These are phyloP conservation scores for Penicillium psychrosexuale DNA, from an alignment of 2,329 filamentous ascomycete genomes.

Conservation along the genomic window DNA sequence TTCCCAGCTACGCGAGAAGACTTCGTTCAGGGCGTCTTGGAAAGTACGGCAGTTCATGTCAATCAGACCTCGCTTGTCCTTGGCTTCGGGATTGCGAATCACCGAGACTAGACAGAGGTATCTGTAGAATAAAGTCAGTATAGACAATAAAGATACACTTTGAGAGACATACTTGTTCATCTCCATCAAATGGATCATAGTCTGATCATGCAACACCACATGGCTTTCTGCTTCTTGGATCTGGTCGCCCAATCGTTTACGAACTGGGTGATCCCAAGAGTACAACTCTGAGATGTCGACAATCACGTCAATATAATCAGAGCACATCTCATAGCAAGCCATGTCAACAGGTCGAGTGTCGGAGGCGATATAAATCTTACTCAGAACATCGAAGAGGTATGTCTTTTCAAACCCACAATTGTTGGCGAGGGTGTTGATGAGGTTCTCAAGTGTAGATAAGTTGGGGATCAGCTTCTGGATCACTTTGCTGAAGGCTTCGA, in stretches of 20 bases:
- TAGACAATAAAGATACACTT: background rate
- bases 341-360: slow-evolving; percentile 92
- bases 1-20: slow-evolving; percentile 55
- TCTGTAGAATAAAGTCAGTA: slow-evolving; percentile 37
- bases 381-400: slow-evolving; percentile 95
- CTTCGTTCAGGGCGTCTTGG: slow-evolving; percentile 60
- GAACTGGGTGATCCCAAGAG: slow-evolving; percentile 61
- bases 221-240: slow-evolving; percentile 59
- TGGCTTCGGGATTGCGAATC: slow-evolving; percentile 62
- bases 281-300: slow-evolving; percentile 97
- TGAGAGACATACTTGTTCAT: slow-evolving; percentile 58
- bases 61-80: slow-evolving; percentile 62
- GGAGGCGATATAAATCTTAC: slow-evolving; percentile 98
- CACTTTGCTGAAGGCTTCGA: slow-evolving; percentile 96
- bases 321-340: slow-evolving; percentile 96
- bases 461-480: slow-evolving; percentile 97
- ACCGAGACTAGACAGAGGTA: slow-evolving; percentile 64
- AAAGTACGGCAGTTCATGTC: slow-evolving; percentile 66
- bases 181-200: slow-evolving; percentile 63
- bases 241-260: slow-evolving; percentile 43
- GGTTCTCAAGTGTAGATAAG: slow-evolving; percentile 83
- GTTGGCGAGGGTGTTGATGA: slow-evolving; percentile 90
- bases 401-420: slow-evolving; percentile 96
- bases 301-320: slow-evolving; percentile 97
- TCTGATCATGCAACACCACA: slow-evolving; percentile 60